These are phyloP conservation scores for Nothophytophthora sp. DNA, from an alignment of 352 stramenopile species.

Conservation along the genomic window DNA sequence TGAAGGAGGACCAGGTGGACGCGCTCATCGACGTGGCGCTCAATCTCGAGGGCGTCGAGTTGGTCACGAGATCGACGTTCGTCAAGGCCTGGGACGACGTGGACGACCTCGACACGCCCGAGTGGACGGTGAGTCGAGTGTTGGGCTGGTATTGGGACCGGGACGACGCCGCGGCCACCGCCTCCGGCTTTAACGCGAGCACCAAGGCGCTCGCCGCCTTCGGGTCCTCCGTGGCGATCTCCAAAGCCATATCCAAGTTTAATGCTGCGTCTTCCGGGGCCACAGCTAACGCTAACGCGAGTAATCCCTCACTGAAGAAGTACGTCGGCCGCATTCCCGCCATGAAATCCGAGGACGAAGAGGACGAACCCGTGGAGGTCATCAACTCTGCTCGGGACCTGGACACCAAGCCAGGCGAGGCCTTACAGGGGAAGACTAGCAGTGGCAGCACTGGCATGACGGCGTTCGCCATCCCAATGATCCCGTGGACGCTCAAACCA, in stretches of 20 bases:
- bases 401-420: conserved; percentile 11
- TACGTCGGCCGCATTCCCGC: conserved; percentile 9
- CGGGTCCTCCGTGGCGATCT: conserved; percentile 18
- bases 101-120: conserved; percentile 37
- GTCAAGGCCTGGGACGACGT: conserved; percentile 42
- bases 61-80: conserved; percentile 39
- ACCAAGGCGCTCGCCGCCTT: conserved; percentile 25
- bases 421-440: background rate
- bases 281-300: conserved; percentile 4
- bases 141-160: conserved; percentile 67
- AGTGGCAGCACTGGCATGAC: conserved; percentile 9
- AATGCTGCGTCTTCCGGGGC: conserved; percentile 13
- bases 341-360: conserved; percentile 13
- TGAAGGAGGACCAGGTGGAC: conserved; percentile 66
- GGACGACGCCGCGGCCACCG: conserved; percentile 5
- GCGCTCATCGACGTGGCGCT: conserved; percentile 53
- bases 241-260: conserved; percentile 28
- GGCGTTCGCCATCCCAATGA: conserved; percentile 11
- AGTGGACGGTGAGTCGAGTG: conserved; percentile 41
- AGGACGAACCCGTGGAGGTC: conserved; percentile 41
- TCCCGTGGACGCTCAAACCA: conserved; percentile 19
- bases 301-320: conserved; percentile 16
- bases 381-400: conserved; percentile 43
- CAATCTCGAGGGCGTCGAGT: conserved; percentile 40
- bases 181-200: conserved; percentile 18